These are phyloP conservation scores for Kokia cookei DNA, from an alignment of 441 rosid species.

Conservation along the genomic window DNA sequence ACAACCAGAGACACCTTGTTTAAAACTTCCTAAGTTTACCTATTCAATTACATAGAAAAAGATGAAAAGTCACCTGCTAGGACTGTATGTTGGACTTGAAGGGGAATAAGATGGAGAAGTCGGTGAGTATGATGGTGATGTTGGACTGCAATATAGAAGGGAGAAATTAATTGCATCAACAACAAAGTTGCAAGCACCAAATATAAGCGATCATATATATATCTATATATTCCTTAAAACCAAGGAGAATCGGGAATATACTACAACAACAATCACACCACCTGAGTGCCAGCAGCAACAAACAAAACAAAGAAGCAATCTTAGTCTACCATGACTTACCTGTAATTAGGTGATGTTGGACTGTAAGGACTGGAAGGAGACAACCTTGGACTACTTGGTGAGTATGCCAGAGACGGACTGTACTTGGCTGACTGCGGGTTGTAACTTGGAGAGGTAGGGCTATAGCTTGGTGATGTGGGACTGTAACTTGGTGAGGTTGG, in stretches of 20 bases:
- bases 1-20: background rate
- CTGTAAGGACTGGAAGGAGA: conserved; percentile 91
- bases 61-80: conserved; percentile 62
- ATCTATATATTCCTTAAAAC: background rate
- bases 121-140: conserved; percentile 94
- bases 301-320: background rate
- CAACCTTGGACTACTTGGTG: conserved; percentile 86
- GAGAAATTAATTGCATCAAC: background rate
- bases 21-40: background rate
- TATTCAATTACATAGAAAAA: background rate
- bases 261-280: background rate
- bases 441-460: conserved; percentile 79
- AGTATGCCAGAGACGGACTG: conserved; percentile 81
- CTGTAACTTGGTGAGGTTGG: background rate
- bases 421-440: conserved; percentile 67
- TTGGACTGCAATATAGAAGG: conserved; percentile 49
- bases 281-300: background rate
- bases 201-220: background rate
- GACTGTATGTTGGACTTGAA: conserved; percentile 90
- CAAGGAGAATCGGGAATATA: background rate
- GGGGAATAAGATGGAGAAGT: conserved; percentile 96
- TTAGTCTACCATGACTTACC: conserved; percentile 29
- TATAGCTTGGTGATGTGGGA: conserved; percentile 10
- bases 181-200: background rate
- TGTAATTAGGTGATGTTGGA: conserved; percentile 93